phyloP scores from a whole-genome alignment of 2,329 filamentous ascomycete genomes.

The Nothophoma quercina region DNA sequence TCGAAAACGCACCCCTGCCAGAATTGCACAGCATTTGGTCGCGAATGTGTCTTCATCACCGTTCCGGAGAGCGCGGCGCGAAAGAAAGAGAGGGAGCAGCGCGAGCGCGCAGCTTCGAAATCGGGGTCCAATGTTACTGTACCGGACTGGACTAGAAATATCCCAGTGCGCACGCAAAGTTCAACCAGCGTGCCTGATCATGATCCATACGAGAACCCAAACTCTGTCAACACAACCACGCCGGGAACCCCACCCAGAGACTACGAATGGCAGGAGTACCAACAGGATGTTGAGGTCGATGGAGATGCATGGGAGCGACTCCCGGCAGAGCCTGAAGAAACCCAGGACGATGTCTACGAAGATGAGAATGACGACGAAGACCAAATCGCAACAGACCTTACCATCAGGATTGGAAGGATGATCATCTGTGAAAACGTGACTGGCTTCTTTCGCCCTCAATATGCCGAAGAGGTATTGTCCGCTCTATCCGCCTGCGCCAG shows the following conservation, averaged over 20 bases:
- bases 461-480: slow-evolving; percentile 50
- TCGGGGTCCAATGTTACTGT: slow-evolving; percentile 37
- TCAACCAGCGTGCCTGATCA: slow-evolving; percentile 35
- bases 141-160: slow-evolving; percentile 48
- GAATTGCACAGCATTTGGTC: slow-evolving; percentile 50
- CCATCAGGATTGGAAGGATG: slow-evolving; percentile 49
- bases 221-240: slow-evolving; percentile 44
- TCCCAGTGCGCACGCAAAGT: slow-evolving; percentile 44
- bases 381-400: slow-evolving; percentile 48
- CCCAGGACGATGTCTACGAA: slow-evolving; percentile 48
- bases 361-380: slow-evolving; percentile 51
- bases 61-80: slow-evolving; percentile 48
- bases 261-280: slow-evolving; percentile 51
- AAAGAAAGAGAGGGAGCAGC: slow-evolving; percentile 46
- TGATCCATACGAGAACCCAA: slow-evolving; percentile 35
- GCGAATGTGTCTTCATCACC: slow-evolving; percentile 50
- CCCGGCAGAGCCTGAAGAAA: slow-evolving; percentile 47
- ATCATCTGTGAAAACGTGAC: slow-evolving; percentile 51
- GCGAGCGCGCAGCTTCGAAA: slow-evolving; percentile 35
- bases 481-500: slow-evolving; percentile 22
- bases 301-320: slow-evolving; percentile 48
- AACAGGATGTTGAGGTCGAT: slow-evolving; percentile 49
- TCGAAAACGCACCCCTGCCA: slow-evolving; percentile 51
- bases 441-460: slow-evolving; percentile 50
- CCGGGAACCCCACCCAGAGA: slow-evolving; percentile 49